phyloP scores from a whole-genome alignment of 2,329 filamentous ascomycete species.

The Davidsoniella neocaledoniae region DNA sequence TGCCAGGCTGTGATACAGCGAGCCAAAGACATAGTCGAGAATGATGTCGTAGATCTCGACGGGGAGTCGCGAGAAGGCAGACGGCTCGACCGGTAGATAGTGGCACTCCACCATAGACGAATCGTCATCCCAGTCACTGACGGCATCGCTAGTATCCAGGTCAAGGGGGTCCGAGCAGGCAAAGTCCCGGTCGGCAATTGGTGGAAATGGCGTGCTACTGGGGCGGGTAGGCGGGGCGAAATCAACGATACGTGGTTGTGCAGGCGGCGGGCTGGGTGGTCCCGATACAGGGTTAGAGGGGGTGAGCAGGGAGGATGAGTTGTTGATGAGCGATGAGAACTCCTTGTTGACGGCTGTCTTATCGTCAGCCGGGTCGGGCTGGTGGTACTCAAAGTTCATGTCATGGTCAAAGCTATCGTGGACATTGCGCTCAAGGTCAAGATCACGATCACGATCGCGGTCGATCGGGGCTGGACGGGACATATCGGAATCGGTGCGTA shows the following conservation, averaged over 20 bases:
- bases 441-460: not conserved
- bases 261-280: conserved; percentile 17
- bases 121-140: not conserved
- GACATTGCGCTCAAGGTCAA: no score
- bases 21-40: conserved; percentile 54
- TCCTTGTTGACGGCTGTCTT: conserved; percentile 17
- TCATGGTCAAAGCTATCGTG: conserved; percentile 8
- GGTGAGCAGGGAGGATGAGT: conserved; percentile 19
- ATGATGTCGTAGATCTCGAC: conserved; percentile 58
- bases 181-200: conserved; percentile 30
- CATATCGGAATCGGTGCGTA: not conserved
- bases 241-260: conserved; percentile 24
- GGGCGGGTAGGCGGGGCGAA: conserved; percentile 35
- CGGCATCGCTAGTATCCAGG: not conserved
- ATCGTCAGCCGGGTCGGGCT: conserved; percentile 14
- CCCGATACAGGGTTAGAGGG: conserved; percentile 18
- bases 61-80: conserved; percentile 34
- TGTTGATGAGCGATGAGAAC: conserved; percentile 16
- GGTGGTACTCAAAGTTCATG: conserved; percentile 15
- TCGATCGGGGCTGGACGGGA: not conserved
- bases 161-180: not conserved
- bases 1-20: conserved; percentile 42
- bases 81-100: not conserved
- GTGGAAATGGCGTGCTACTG: conserved; percentile 43
- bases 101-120: no score